These are phyloP conservation scores for Emergomyces africanus DNA, from an alignment of 2,329 filamentous ascomycete species.

Conservation along the genomic window DNA sequence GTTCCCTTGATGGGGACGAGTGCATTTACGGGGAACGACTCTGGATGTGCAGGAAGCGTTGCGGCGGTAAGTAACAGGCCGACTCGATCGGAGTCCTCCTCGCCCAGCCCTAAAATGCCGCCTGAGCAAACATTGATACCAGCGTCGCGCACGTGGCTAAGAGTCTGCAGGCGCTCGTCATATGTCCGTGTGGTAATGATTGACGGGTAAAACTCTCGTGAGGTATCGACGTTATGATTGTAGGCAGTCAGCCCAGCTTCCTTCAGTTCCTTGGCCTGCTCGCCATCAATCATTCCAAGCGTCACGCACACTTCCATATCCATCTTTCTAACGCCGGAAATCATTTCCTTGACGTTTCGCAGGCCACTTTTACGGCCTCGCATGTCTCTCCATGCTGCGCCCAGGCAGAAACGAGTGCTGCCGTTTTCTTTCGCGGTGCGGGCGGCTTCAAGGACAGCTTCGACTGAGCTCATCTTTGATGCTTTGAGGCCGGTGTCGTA, in stretches of 20 bases:
- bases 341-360: constrained; percentile 76
- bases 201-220: constrained; percentile 73
- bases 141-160: constrained; percentile 68
- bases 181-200: constrained; percentile 79
- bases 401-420: constrained; percentile 90
- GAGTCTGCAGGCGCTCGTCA: constrained; percentile 71
- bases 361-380: constrained; percentile 72
- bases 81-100: constrained; percentile 64
- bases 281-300: constrained; percentile 75
- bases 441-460: constrained; percentile 67
- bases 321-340: constrained; percentile 64
- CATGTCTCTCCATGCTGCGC: constrained; percentile 90
- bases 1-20: constrained; percentile 86
- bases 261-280: constrained; percentile 71
- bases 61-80: constrained; percentile 73
- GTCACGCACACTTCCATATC: constrained; percentile 93
- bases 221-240: constrained; percentile 91
- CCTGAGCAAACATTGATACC: constrained; percentile 86
- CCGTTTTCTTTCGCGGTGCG: constrained; percentile 68
- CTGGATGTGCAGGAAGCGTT: constrained; percentile 68
- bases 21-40: constrained; percentile 85
- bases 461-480: constrained; percentile 65
- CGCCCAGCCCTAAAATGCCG: constrained; percentile 75
- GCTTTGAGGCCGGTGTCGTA: constrained; percentile 68
- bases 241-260: constrained; percentile 78